These are phyloP conservation scores for Pythium sukuiense DNA, from an alignment of 352 stramenopile genomes.

Conservation along the genomic window DNA sequence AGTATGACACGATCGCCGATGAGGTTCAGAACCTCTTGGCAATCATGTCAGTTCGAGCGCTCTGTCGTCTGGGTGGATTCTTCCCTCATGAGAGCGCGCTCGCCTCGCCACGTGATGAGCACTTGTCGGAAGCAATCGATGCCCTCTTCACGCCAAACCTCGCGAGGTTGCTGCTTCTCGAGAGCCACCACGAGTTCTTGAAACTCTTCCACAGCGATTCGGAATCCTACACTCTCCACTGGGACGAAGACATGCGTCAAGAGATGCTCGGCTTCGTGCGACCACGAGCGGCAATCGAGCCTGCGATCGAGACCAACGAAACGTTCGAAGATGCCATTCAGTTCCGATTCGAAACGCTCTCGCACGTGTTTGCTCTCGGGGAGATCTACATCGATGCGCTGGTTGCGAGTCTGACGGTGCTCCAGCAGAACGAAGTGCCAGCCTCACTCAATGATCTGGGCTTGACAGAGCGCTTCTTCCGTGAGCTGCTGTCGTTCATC, in stretches of 20 bases:
- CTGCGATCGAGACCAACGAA: conserved; percentile 35
- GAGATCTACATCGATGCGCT: conserved; percentile 79
- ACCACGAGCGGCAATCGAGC: conserved; percentile 41
- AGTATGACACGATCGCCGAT: conserved; percentile 41
- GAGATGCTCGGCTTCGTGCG: conserved; percentile 58
- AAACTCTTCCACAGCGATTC: conserved; percentile 81
- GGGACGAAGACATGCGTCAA: conserved; percentile 73
- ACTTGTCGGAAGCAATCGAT: conserved; percentile 47
- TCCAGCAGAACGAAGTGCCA: conserved; percentile 54
- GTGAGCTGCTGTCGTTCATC: conserved; percentile 76
- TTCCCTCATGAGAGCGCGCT: conserved; percentile 57
- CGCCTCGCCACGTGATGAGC: conserved; percentile 38
- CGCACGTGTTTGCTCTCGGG: conserved; percentile 60
- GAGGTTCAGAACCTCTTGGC: conserved; percentile 74
- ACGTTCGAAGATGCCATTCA: conserved; percentile 48
- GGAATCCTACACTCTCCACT: conserved; percentile 80
- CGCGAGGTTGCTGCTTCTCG: conserved; percentile 52
- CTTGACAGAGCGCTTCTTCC: conserved; percentile 68
- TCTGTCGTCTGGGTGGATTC: conserved; percentile 70
- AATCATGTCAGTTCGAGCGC: conserved; percentile 63
- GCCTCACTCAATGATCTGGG: conserved; percentile 47
- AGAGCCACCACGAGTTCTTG: conserved; percentile 79
- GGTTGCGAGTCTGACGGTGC: conserved; percentile 63
- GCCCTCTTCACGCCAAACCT: conserved; percentile 78
- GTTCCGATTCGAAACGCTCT: conserved; percentile 74